Evolutionary conservation across 2,329 filamentous ascomycete species (phyloP), one percentile per base, ranked within the genome.

Genomic region (Aspergillus costaricaensis): DNA sequence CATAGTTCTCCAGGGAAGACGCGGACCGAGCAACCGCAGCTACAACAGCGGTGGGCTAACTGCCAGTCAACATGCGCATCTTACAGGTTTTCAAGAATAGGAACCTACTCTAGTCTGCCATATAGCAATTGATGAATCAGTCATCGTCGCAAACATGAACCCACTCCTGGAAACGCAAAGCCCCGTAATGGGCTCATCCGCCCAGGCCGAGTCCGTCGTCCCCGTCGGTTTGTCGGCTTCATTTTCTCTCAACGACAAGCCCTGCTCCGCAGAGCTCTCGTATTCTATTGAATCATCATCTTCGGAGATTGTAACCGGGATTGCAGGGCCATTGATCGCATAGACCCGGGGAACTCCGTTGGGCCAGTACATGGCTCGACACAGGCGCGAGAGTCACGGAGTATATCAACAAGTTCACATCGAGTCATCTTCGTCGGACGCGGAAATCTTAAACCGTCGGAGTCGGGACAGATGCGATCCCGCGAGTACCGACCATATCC

Each of bases 101-200:
- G 47, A 4, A 70, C 82, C 62, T 83, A 92, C 92, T 85, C 94
- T 94, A 58, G 91, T 94, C 79, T 99, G 95, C 95, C 95, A 99
- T 67, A 99, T 84, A n/a, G 91, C 92, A 75, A 99, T 86, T 12
- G 91, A 90, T 2, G 91, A 91, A 5, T 85, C 81, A 0, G 94
- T 97, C 72, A 97, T 91, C 50, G 92, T 92, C 55, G 91, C 91
- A 77, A 99, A 97, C 63, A 90, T 80, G 70, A 93, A 89, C 43
- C 93, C 93, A 58, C 85, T 88, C 48, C 93, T 87, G 2, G 93
- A 91, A 43, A 92, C 85, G 65, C 88, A 87, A 57, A 96, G 81
- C 6, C 91, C 90, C 63, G 91, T 79, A 57, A 97, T 86, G 21
- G 84, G 85, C 72, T 90, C 89, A 71, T 81, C 85, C 49, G 81